These are phyloP conservation scores for Toxoplasma gondii DNA, from an alignment of 169 alveolate species.

Conservation along the genomic window DNA sequence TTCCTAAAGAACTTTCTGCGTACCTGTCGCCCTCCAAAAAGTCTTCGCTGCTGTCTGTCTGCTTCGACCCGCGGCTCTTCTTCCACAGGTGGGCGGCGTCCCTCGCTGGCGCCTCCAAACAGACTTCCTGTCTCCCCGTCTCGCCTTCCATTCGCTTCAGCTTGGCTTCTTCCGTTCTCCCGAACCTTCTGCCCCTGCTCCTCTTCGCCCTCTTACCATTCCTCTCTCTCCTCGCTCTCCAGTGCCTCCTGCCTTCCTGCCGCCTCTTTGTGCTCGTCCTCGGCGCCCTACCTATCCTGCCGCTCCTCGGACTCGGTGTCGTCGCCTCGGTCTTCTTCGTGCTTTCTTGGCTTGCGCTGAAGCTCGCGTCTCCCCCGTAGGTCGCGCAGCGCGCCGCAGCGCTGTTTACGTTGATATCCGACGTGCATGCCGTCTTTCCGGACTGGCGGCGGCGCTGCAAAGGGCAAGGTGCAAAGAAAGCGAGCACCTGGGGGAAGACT, in stretches of 20 bases:
- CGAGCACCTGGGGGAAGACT: too few relatives aligned
- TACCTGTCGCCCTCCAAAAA: background rate
- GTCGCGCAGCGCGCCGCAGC: background rate
- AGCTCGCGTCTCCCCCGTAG: background rate
- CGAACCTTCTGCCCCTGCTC: background rate
- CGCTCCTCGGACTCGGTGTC: slow-evolving; percentile 6
- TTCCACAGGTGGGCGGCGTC: background rate
- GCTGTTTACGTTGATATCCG: background rate
- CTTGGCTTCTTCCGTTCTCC: background rate
- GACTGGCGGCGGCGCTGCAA: too few relatives aligned
- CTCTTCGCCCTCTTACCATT: background rate
- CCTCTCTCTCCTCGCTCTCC: background rate
- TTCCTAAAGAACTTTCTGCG: background rate
- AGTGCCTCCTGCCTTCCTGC: background rate
- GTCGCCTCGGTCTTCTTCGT: background rate
- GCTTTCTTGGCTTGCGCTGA: background rate
- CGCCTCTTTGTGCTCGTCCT: background rate
- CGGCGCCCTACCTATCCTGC: background rate
- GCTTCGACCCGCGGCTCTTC: background rate
- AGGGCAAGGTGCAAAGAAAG: too few relatives aligned
- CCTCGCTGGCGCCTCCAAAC: background rate
- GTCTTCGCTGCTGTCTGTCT: background rate
- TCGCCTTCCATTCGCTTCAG: background rate
- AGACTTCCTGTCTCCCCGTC: background rate
- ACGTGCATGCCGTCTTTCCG: too few relatives aligned